Base-by-base conservation (phyloP, 257 asterid species). In the Capsicum chinense region DNA sequence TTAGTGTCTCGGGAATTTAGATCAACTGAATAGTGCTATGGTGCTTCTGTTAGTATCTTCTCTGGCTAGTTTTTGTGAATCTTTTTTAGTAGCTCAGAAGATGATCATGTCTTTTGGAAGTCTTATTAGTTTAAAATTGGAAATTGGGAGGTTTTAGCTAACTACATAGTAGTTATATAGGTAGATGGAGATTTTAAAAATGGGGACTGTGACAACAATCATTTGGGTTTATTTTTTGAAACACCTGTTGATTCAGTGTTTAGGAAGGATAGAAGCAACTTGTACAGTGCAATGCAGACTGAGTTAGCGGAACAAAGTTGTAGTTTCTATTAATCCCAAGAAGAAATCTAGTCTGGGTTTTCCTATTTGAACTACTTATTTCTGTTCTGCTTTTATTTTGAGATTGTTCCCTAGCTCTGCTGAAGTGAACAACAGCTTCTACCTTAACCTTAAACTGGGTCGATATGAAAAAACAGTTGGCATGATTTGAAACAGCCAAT, bases 221-320 rank as follows among this genome's bases (percentile, higher is more conserved):
- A 39, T 19, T 39, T 71, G 83, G 79, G 79, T 58, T 68, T 10
- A 15, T 15, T 76, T 60, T 82, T 82, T 54, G 66, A 42, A 76
- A 50, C 83, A 83, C 73, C 91, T 79, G 14, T 64, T 63, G 85
- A 82, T 64, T 76, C 47, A 54, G 81, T 57, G 87, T 68, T 58
- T 81, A 60, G 84, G 76, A 56, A 79, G 80, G 82, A 87, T 85
- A 67, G 57, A 63, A 74, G 66, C 63, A 80, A 86, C 14, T 54
- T 86, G 89, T 85, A 87, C 76, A 88, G 87, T 47, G 33, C 1
- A 26, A 1, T 26, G 39, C 42, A 56, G 69, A 66, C 79, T 48
- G 47, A 76, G 64, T 54, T 76, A 52, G 64, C 42, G 13, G 42
- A 33, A 85, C 56, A 83, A 66, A 80, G 52, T 11, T 76, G 85